Evolutionary conservation across 257 asterid genomes (phyloP).

Genomic region (Solanum sparsipilum): DNA sequence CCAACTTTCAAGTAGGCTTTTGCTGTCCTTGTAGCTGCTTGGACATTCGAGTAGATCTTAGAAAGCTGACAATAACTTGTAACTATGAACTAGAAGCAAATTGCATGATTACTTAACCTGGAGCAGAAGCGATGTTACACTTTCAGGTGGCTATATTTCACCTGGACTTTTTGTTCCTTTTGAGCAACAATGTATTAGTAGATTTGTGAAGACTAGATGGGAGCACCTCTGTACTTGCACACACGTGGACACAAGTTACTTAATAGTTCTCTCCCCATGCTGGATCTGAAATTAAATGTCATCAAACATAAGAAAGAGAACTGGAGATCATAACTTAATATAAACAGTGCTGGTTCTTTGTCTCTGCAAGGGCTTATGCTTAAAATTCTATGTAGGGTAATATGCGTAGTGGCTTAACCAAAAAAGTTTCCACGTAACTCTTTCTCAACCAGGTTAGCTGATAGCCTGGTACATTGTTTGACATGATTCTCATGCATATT

Average conservation of each 20-base stretch:
- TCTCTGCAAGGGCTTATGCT: not conserved
- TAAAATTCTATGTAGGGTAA: not conserved
- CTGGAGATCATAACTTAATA: not conserved
- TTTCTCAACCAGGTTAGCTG: not conserved
- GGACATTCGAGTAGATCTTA: not conserved
- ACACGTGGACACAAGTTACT: not conserved
- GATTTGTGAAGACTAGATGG: not conserved
- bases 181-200: not conserved
- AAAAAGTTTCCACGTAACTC: not conserved
- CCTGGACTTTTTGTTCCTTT: not conserved
- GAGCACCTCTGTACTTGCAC: not conserved
- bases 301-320: not conserved
- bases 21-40: not conserved
- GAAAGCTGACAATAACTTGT: not conserved
- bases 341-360: not conserved
- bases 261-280: not conserved
- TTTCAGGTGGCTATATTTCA: not conserved
- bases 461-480: not conserved
- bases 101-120: not conserved
- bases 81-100: not conserved
- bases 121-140: not conserved
- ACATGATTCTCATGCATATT: not conserved
- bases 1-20: not conserved
- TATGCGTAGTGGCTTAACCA: not conserved
- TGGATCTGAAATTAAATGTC: not conserved